Conservation (phyloP, 2,329 filamentous ascomycete species). For the Penicillium verrucosum region DNA sequence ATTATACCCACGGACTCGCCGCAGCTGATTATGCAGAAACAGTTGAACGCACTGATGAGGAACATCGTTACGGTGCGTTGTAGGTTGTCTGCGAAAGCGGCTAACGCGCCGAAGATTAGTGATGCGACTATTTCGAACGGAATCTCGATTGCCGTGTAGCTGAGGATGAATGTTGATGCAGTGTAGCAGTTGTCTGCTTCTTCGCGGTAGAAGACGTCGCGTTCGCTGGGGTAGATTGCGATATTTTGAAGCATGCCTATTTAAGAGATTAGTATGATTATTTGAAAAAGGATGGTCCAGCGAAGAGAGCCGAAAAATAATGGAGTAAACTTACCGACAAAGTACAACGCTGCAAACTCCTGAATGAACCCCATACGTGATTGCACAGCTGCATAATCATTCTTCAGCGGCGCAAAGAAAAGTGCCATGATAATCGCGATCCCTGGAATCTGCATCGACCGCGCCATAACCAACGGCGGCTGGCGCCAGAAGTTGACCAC, state of each 20-base stretch:
- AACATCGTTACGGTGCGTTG: constrained; percentile 62
- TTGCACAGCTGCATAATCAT: constrained; percentile 68
- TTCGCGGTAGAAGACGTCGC: constrained; percentile 74
- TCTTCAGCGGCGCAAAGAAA: constrained; percentile 68
- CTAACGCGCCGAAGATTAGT: constrained; percentile 63
- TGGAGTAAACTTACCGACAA: constrained; percentile 30
- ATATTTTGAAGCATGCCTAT: constrained; percentile 75
- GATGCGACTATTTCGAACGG: constrained; percentile 67
- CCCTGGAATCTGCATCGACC: constrained; percentile 65
- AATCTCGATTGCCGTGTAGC: constrained; percentile 67
- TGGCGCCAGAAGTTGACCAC: constrained; percentile 67
- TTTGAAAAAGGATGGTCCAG: neutral
- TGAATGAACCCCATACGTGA: constrained; percentile 72
- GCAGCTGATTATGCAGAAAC: constrained; percentile 70
- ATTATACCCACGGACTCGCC: constrained; percentile 75
- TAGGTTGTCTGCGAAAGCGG: constrained; percentile 63
- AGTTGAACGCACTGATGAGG: constrained; percentile 65
- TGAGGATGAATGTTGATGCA: constrained; percentile 66
- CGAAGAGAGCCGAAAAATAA: neutral
- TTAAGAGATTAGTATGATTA: neutral
- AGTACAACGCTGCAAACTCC: constrained; percentile 59
- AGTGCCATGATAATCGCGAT: constrained; percentile 61
- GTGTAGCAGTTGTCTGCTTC: constrained; percentile 70
- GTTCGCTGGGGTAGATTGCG: constrained; percentile 67
- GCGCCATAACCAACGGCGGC: constrained; percentile 61